Evolutionary conservation across 2,329 filamentous ascomycete genomes (phyloP).

Genomic region (Cytospora leucostoma): DNA sequence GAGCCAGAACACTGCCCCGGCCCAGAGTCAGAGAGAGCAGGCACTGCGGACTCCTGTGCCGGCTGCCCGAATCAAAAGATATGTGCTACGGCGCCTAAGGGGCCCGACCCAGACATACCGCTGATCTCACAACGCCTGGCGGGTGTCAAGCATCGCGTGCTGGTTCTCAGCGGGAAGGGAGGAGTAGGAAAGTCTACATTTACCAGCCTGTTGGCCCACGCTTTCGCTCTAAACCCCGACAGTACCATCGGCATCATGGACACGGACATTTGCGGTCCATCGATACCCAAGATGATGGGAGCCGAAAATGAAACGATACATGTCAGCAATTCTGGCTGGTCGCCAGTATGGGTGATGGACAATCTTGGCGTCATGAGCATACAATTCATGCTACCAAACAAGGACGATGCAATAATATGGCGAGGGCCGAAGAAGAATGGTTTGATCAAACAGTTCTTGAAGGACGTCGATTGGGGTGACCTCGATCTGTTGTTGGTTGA

Average conservation of each 20-base stretch:
- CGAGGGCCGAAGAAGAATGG: slow-evolving; percentile 98
- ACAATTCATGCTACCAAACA: slow-evolving; percentile 94
- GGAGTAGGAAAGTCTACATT: slow-evolving; percentile 97
- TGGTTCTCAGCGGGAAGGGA: slow-evolving; percentile 91
- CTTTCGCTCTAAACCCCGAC: slow-evolving; percentile 79
- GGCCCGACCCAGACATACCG: slow-evolving; percentile 91
- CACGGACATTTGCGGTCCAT: slow-evolving; percentile 94
- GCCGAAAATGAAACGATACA: slow-evolving; percentile 94
- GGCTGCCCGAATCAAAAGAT: slow-evolving; percentile 96
- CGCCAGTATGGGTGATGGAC: slow-evolving; percentile 91
- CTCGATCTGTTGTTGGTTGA: slow-evolving; percentile 92
- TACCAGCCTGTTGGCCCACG: slow-evolving; percentile 82
- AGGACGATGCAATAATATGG: slow-evolving; percentile 97
- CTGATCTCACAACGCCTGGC: slow-evolving; percentile 81
- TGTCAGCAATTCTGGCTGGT: slow-evolving; percentile 85
- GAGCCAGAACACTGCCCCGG: slow-evolving; percentile 97
- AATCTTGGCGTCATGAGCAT: slow-evolving; percentile 96
- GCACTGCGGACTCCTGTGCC: slow-evolving; percentile 79
- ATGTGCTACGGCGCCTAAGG: slow-evolving; percentile 91
- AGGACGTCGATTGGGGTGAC: slow-evolving; percentile 97
- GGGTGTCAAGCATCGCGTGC: slow-evolving; percentile 84
- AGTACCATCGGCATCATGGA: slow-evolving; percentile 93
- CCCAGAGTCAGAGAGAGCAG: slow-evolving; percentile 73
- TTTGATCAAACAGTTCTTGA: slow-evolving; percentile 95
- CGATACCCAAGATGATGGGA: slow-evolving; percentile 98